Percentiles rank a stretch among this genome's conserved stretches.
Evolutionary conservation across 306 rosid species (phyloP).

Genomic region (Amphicarpaea edgeworthii): DNA sequence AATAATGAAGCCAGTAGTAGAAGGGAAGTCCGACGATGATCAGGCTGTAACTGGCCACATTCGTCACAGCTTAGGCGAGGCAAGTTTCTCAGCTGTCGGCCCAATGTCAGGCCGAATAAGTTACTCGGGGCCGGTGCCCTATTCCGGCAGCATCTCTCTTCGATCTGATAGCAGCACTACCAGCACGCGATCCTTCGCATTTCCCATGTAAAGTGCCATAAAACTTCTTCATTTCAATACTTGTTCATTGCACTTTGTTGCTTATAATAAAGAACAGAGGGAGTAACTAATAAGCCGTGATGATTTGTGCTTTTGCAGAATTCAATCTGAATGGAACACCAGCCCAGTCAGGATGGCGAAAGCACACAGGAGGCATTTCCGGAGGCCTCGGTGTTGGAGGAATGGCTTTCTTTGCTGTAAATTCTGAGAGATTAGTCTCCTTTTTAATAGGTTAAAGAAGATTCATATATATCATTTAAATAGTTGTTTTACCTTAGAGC

Average conservation of each 20-base stretch:
- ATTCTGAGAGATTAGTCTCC: constrained; percentile 59
- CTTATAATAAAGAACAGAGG: no score
- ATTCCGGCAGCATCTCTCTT: constrained; percentile 87
- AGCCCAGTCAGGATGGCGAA: constrained; percentile 94
- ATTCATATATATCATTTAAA: constrained; percentile 39
- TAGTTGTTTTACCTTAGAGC: constrained; percentile 38
- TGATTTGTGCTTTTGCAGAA: constrained; percentile 57
- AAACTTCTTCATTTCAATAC: constrained; percentile 10
- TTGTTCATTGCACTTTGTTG: background rate
- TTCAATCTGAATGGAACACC: constrained; percentile 83
- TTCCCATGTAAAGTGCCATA: constrained; percentile 68
- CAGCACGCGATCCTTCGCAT: constrained; percentile 96
- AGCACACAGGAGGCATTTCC: constrained; percentile 60
- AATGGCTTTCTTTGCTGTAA: constrained; percentile 84
- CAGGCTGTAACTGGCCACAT: constrained; percentile 45
- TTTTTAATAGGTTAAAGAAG: constrained; percentile 53
- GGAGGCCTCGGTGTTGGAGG: constrained; percentile 74
- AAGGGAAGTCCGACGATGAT: constrained; percentile 35
- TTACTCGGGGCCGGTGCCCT: constrained; percentile 68
- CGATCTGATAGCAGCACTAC: constrained; percentile 97
- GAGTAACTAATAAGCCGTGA: constrained; percentile 14
- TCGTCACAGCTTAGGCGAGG: constrained; percentile 53
- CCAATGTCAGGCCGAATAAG: constrained; percentile 56
- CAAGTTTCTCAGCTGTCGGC: constrained; percentile 67
- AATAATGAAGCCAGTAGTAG: constrained; percentile 15